phyloP scores from a whole-genome alignment of 2,329 filamentous ascomycete genomes.

The Fusarium sp. region DNA sequence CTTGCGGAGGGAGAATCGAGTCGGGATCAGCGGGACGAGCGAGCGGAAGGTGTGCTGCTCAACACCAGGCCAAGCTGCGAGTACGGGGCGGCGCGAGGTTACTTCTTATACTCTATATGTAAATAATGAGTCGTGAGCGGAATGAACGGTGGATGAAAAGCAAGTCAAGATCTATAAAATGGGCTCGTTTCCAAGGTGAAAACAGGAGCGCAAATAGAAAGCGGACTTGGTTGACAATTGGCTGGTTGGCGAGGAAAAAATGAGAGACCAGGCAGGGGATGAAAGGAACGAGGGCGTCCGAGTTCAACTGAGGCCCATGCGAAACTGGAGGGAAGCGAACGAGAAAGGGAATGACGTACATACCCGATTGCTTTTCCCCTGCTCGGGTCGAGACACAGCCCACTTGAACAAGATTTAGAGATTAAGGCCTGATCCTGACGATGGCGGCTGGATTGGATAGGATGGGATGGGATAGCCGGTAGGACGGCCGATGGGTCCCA shows the following conservation, averaged over 20 bases:
- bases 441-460: neutral
- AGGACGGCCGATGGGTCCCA: conserved; percentile 13
- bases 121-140: conserved; percentile 15
- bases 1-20: conserved; percentile 15
- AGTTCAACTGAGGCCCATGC: neutral
- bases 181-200: neutral
- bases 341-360: conserved; percentile 21
- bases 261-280: conserved; percentile 11
- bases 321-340: neutral
- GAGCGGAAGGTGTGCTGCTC: conserved; percentile 25
- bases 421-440: conserved; percentile 17
- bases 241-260: conserved; percentile 2
- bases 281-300: conserved; percentile 23
- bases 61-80: neutral
- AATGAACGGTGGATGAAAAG: conserved; percentile 11
- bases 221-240: neutral
- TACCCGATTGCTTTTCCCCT: conserved; percentile 18
- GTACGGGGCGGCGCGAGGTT: neutral
- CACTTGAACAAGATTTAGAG: conserved; percentile 28
- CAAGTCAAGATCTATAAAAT: conserved; percentile 17
- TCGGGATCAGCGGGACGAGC: conserved; percentile 22
- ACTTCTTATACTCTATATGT: conserved; percentile 19
- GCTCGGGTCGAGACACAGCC: conserved; percentile 31
- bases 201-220: neutral
- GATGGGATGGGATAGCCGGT: neutral